Evolutionary conservation across 1,139 yeast species (phyloP).

Genomic region (Candida sanyaensis): DNA sequence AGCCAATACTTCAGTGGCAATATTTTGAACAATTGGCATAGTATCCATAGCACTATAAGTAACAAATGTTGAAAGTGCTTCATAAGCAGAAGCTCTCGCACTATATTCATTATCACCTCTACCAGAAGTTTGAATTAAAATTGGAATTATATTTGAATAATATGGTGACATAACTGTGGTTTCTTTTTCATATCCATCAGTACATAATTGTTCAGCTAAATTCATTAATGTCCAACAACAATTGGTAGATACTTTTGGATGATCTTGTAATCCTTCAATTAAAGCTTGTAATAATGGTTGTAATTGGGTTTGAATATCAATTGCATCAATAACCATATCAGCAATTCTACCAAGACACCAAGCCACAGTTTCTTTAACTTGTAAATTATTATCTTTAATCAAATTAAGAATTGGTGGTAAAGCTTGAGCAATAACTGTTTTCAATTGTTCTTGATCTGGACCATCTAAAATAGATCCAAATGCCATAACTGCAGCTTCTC

Average conservation of each 20-base stretch:
- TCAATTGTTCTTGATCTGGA: slow-evolving; percentile 76
- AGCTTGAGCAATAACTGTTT: slow-evolving; percentile 74
- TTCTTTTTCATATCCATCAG: slow-evolving; percentile 54
- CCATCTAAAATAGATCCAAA: slow-evolving; percentile 97
- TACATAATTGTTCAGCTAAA: slow-evolving; percentile 78
- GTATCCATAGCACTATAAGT: slow-evolving; percentile 73
- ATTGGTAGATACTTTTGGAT: slow-evolving; percentile 89
- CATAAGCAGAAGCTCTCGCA: slow-evolving; percentile 95
- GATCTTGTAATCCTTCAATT: slow-evolving; percentile 77
- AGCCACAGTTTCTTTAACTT: slow-evolving; percentile 95
- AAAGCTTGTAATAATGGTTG: slow-evolving; percentile 74
- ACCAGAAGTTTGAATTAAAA: slow-evolving; percentile 66
- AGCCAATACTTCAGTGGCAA: slow-evolving; percentile 73
- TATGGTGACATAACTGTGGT: slow-evolving; percentile 72
- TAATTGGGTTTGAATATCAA: slow-evolving; percentile 63
- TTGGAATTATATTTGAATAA: slow-evolving; percentile 68
- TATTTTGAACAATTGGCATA: slow-evolving; percentile 63
- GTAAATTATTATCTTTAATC: slow-evolving; percentile 73
- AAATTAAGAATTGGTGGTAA: slow-evolving; percentile 72
- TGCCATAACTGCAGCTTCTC: slow-evolving; percentile 99
- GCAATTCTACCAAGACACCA: slow-evolving; percentile 99
- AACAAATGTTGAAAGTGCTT: slow-evolving; percentile 84
- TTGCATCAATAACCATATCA: slow-evolving; percentile 79
- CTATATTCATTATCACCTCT: slow-evolving; percentile 80
- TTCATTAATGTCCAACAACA: slow-evolving; percentile 98